Conservation (phyloP, 306 rosid species). For the Calophaca sinica region DNA sequence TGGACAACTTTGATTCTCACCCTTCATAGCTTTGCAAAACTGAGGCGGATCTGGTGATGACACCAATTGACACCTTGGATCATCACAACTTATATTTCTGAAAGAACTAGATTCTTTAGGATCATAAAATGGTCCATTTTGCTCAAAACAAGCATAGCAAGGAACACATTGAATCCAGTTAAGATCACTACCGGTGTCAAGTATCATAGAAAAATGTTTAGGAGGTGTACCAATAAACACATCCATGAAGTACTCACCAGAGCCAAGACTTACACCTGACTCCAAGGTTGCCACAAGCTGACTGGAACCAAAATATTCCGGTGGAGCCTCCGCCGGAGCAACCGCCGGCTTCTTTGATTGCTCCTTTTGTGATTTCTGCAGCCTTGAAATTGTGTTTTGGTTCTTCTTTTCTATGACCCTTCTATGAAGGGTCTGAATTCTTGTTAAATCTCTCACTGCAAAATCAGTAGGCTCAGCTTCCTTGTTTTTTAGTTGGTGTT, state of each 20-base stretch:
- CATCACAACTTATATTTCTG: conserved; percentile 66
- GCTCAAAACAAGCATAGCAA: conserved; percentile 86
- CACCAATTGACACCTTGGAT: conserved; percentile 65
- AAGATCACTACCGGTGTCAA: conserved; percentile 92
- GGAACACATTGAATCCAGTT: conserved; percentile 94
- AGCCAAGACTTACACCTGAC: conserved; percentile 84
- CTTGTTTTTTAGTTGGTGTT: conserved; percentile 45
- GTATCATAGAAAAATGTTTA: conserved; percentile 75
- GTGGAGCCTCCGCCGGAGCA: conserved; percentile 54
- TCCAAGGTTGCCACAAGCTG: conserved; percentile 79
- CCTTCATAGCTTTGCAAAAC: conserved; percentile 51
- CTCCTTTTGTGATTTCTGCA: conserved; percentile 32
- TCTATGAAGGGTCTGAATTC: conserved; percentile 75
- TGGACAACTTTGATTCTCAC: conserved; percentile 70
- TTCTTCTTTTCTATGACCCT: conserved; percentile 76
- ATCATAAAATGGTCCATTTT: conserved; percentile 73
- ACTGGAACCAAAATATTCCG: conserved; percentile 55
- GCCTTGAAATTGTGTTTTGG: conserved; percentile 69
- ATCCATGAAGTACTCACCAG: conserved; percentile 93
- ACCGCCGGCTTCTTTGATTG: conserved; percentile 28
- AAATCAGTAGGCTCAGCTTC: conserved; percentile 53
- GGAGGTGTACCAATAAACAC: conserved; percentile 88
- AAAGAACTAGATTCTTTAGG: conserved; percentile 70
- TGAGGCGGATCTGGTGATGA: conserved; percentile 78
- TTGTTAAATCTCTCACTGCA: conserved; percentile 56